Percentiles rank a stretch among this genome's conserved stretches.
These are phyloP conservation scores for Cupressus sempervirens DNA, from an alignment of 75 land plant genomes.

Conservation along the genomic window DNA sequence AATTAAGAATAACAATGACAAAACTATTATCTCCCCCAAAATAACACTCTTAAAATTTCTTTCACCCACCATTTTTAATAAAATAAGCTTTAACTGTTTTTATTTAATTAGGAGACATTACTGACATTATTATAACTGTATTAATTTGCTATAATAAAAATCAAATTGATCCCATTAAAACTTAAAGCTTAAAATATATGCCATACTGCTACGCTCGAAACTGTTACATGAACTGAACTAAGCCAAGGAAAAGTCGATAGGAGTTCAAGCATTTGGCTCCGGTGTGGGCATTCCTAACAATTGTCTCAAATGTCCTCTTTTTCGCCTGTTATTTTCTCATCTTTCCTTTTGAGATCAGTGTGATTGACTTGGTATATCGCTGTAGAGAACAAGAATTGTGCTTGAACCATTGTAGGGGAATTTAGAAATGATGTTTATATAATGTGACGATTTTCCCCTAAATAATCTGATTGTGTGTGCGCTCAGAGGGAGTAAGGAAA, in stretches of 20 bases:
- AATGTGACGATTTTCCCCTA: neutral
- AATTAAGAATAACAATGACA: too few relatives aligned
- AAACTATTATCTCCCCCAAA: too few relatives aligned
- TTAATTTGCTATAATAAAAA: neutral
- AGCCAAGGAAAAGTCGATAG: neutral
- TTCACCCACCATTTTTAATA: too few relatives aligned
- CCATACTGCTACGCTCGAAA: neutral
- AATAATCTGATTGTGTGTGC: neutral
- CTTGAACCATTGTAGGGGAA: neutral
- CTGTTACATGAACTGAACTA: neutral
- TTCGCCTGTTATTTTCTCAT: neutral
- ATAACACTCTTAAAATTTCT: too few relatives aligned
- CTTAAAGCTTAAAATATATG: neutral
- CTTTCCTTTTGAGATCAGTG: neutral
- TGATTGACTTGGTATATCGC: neutral
- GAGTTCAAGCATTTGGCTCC: neutral
- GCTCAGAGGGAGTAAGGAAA: neutral
- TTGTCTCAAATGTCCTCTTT: neutral
- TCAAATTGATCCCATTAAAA: neutral
- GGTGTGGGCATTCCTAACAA: neutral
- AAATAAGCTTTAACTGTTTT: too few relatives aligned
- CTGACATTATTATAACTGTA: neutral
- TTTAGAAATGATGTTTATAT: neutral
- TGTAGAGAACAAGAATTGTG: neutral
- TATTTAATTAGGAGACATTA: too few relatives aligned